Conservation (phyloP, 78 protist species). For the Pigoraptor vietnamica region DNA sequence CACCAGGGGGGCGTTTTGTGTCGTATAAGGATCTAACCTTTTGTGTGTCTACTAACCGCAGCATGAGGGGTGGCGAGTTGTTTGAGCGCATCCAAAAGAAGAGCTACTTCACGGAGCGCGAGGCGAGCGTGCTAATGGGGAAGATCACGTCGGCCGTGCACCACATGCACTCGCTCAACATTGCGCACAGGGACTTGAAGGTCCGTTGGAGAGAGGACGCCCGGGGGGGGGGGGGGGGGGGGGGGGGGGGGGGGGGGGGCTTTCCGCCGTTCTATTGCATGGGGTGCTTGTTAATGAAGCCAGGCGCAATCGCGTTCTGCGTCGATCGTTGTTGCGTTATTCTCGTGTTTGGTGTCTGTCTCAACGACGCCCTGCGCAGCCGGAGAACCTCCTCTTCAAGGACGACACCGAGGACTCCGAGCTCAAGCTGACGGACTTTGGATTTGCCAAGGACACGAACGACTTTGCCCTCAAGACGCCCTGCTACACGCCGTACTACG, state of each 20-base stretch:
- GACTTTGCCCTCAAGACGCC: constrained; percentile 47
- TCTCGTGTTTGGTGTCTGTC: not conserved
- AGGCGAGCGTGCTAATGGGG: constrained; percentile 9
- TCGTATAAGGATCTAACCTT: not conserved
- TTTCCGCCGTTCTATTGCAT: not conserved
- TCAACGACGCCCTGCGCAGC: constrained; percentile 6
- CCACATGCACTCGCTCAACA: constrained; percentile 23
- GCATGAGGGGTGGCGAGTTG: constrained; percentile 30
- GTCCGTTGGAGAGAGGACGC: not conserved
- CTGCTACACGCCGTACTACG: constrained; percentile 64
- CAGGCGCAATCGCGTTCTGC: too few species aligned
- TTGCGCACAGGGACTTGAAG: constrained; percentile 35
- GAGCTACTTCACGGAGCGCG: constrained; percentile 20
- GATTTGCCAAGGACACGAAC: constrained; percentile 45
- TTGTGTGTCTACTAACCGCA: not conserved
- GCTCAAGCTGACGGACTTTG: constrained; percentile 70
- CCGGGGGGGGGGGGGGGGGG: not conserved
- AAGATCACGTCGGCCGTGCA: constrained; percentile 23
- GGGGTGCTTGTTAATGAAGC: not conserved
- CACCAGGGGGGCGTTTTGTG: not conserved
- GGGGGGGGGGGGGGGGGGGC: too few species aligned
- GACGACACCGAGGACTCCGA: constrained; percentile 25
- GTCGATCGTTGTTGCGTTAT: too few species aligned
- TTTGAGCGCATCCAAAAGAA: constrained; percentile 25
- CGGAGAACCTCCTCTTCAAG: constrained; percentile 58